Evolutionary conservation across 2,329 filamentous ascomycete genomes (phyloP).

Genomic region (Lachnellula hyalina): DNA sequence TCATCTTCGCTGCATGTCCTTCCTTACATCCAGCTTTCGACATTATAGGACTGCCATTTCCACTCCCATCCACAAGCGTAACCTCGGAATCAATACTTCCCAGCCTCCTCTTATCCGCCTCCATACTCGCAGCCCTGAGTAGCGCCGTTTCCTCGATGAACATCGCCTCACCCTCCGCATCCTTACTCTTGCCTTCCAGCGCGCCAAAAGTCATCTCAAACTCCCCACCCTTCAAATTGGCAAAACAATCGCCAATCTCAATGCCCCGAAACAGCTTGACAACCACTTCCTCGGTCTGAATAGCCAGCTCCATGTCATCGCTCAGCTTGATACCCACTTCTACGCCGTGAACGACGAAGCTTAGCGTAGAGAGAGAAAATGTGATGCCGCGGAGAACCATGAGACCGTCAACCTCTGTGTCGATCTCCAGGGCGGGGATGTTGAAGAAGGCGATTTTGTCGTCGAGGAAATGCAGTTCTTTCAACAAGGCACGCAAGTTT

Average conservation of each 20-base stretch:
- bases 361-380: constrained; percentile 44
- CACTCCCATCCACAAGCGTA: not conserved
- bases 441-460: constrained; percentile 42
- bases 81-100: constrained; percentile 1
- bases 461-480: constrained; percentile 44
- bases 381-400: constrained; percentile 48
- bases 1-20: constrained; percentile 20
- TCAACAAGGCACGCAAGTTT: constrained; percentile 30
- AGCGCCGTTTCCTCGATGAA: constrained; percentile 42
- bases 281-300: constrained; percentile 44
- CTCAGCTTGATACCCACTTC: constrained; percentile 48
- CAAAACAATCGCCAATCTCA: constrained; percentile 47
- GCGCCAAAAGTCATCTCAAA: constrained; percentile 45
- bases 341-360: constrained; percentile 45
- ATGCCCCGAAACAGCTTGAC: constrained; percentile 45
- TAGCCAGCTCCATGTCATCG: constrained; percentile 48
- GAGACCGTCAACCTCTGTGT: constrained; percentile 47
- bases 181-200: constrained; percentile 32
- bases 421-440: constrained; percentile 46
- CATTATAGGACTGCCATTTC: not conserved
- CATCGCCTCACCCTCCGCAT: constrained; percentile 36
- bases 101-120: constrained; percentile 15
- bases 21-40: not conserved
- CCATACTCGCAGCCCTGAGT: constrained; percentile 38
- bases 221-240: constrained; percentile 49